Evolutionary conservation across 352 stramenopile species (phyloP).

Genomic region (Sclerospora graminicola): DNA sequence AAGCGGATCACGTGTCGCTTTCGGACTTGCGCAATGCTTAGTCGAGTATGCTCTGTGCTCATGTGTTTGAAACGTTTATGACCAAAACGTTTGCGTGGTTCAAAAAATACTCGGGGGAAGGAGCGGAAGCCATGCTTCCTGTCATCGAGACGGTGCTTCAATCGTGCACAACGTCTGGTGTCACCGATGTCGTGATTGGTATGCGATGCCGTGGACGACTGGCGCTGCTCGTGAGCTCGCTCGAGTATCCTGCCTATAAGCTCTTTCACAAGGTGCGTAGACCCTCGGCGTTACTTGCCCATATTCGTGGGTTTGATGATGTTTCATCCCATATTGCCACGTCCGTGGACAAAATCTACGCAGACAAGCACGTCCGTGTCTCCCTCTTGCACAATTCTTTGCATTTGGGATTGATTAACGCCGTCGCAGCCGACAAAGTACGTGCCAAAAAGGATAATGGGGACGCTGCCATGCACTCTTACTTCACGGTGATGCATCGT

Average conservation of each 20-base stretch:
- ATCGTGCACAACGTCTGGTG: constrained; percentile 26
- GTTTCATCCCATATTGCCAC: constrained; percentile 82
- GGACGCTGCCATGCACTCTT: constrained; percentile 39
- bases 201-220: constrained; percentile 82
- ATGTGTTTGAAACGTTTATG: constrained; percentile 83
- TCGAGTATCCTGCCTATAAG: constrained; percentile 77
- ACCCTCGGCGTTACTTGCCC: constrained; percentile 56
- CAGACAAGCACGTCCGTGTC: constrained; percentile 53
- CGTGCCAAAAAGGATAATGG: constrained; percentile 65
- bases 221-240: constrained; percentile 55
- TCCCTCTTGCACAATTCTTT: constrained; percentile 82
- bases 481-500: constrained; percentile 82
- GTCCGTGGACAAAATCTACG: constrained; percentile 58
- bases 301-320: constrained; percentile 61
- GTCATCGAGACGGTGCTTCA: constrained; percentile 64
- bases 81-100: constrained; percentile 79
- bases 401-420: constrained; percentile 85
- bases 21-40: constrained; percentile 71
- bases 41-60: constrained; percentile 65
- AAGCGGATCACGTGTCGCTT: constrained; percentile 41
- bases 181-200: constrained; percentile 76
- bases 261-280: constrained; percentile 79
- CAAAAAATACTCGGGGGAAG: constrained; percentile 84
- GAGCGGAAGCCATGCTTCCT: constrained; percentile 71
- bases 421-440: constrained; percentile 75